Percentiles rank a stretch among this genome's conserved stretches.
phyloP scores from a whole-genome alignment of 768 basidiomycete species.

The Kwoniella dejecticola region DNA sequence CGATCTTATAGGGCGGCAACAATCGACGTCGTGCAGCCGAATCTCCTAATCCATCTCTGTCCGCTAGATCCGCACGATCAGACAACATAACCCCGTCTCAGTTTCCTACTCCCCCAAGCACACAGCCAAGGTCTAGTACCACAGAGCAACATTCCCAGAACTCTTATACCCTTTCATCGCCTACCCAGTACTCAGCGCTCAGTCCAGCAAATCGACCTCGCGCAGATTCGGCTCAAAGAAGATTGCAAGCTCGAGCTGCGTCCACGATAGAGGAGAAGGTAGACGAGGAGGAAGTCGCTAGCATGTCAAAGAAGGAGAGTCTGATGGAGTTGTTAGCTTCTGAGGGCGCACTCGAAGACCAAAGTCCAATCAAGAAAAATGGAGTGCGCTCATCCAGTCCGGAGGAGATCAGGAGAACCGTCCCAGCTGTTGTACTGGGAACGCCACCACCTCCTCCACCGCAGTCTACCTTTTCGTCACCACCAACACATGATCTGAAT shows the following conservation, averaged over 20 bases:
- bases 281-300: constrained; percentile 2
- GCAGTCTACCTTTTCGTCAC: constrained; percentile 1
- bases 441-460: constrained; percentile 35
- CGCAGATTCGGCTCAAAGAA: constrained; percentile 9
- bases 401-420: constrained; percentile 23
- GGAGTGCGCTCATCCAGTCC: not conserved
- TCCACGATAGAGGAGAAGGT: constrained; percentile 25
- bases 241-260: constrained; percentile 22
- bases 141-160: not conserved
- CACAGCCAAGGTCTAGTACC: not conserved
- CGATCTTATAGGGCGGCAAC: not conserved
- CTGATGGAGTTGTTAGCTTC: constrained; percentile 41
- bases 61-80: constrained; percentile 3
- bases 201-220: not conserved
- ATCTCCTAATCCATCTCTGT: constrained; percentile 8
- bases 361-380: constrained; percentile 4
- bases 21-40: constrained; percentile 6
- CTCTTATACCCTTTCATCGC: not conserved
- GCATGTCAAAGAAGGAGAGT: constrained; percentile 26
- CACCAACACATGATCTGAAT: not conserved
- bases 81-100: not conserved
- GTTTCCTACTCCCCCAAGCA: constrained; percentile 2
- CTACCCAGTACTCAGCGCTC: not conserved
- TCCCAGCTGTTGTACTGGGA: constrained; percentile 44
- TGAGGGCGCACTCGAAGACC: constrained; percentile 18